Evolutionary conservation across 306 rosid genomes (phyloP).

Genomic region (Prunus padus): DNA sequence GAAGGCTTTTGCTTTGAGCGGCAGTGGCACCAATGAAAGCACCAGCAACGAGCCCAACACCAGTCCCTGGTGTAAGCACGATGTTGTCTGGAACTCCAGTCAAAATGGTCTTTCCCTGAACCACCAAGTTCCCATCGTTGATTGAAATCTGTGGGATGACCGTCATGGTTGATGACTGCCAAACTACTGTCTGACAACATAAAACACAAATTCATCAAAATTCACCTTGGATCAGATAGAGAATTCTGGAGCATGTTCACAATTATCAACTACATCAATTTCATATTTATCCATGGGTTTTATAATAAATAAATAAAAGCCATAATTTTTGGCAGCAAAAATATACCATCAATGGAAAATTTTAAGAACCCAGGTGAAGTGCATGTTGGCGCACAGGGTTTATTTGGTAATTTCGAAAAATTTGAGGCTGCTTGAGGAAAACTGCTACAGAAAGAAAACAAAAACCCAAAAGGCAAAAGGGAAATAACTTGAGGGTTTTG

Average conservation of each 20-base stretch:
- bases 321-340: neutral
- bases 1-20: constrained; percentile 69
- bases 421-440: neutral
- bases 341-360: neutral
- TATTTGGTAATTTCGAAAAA: neutral
- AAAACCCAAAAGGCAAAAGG: neutral
- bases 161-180: constrained; percentile 66
- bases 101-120: constrained; percentile 79
- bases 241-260: neutral
- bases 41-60: constrained; percentile 65
- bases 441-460: neutral
- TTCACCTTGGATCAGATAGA: neutral
- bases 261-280: neutral
- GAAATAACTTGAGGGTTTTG: neutral
- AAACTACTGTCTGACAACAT: constrained; percentile 27
- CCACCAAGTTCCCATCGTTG: constrained; percentile 76
- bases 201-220: constrained; percentile 3
- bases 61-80: constrained; percentile 65
- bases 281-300: neutral
- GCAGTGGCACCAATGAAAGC: constrained; percentile 85
- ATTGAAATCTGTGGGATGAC: constrained; percentile 63
- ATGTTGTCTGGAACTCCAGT: constrained; percentile 81
- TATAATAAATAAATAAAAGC: neutral
- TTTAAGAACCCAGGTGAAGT: constrained; percentile 1
- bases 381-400: neutral